Evolutionary conservation across 768 basidiomycete species (phyloP), one percentile per base, ranked within the genome.

Genomic region (Tulasnella sp.): DNA sequence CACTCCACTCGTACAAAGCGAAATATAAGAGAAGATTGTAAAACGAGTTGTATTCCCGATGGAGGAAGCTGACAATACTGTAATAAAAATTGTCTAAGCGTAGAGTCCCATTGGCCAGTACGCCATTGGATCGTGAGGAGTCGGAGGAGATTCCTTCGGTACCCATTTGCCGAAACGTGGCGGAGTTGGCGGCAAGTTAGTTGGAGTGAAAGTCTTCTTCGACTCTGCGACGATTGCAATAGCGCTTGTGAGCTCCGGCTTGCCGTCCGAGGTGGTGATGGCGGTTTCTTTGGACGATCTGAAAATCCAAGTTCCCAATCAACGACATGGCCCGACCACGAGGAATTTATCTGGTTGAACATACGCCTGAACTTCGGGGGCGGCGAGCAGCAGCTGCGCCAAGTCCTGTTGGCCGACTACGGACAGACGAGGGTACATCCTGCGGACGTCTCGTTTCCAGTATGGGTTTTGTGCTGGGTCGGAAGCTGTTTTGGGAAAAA

Each of bases 391-490:
- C 81, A 98, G 87, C 37, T 90, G 87, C 0, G 96, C 93, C 37
- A 98, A 88, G 83, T 96, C 92, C 7, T 90, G 85, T 87, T 98
- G 96, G 6, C 95, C 94, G 80, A 98, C 89, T 28, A 95, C 92
- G 3, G 96, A 96, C 41, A 96, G 92, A 83, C 93, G 94, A n/a
- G 96, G 96, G 86, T 96, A 98, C 48, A 92, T 91, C 76, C 96
- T 92, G 80, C 96, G 92, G 83, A 97, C 94, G 87, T 98, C 96
- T 81, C 96, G 94, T 86, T 97, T 97, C 93, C 93, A 97, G 89
- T 98, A 98, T 79, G 94, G 94, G 86, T 95, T 96, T 88, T 95
- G 90, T 44, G 95, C 95, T 54, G 90, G 90, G 86, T 96, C 95
- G 64, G 94, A 96, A 34, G 94, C 94, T 94, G 82, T 24, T 44